Percentiles rank a stretch among this genome's conserved stretches.
Conservation (phyloP, 345 rosid genomes). For the Arabidopsis thaliana region TAIR10.1 NC_003071.7:10648501-10649000, state of each 20-base stretch:
- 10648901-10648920: not conserved
- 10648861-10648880: not conserved
- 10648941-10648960: not conserved
- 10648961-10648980: not conserved
- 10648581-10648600: no score
- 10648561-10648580: no score
- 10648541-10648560: no score
- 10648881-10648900: not conserved
- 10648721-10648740: not conserved
- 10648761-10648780: not conserved
- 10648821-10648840: not conserved
- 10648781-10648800: not conserved
- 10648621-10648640: no score
- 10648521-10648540: no score
- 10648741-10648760: not conserved
- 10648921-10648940: not conserved
- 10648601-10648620: no score
- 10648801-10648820: not conserved
- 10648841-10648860: not conserved
- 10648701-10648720: not conserved
- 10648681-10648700: no score
- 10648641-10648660: no score
- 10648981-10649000: not conserved
- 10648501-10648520: no score
- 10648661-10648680: no score